phyloP scores from a whole-genome alignment of 345 rosid species.

The Tarenaya hassleriana region DNA sequence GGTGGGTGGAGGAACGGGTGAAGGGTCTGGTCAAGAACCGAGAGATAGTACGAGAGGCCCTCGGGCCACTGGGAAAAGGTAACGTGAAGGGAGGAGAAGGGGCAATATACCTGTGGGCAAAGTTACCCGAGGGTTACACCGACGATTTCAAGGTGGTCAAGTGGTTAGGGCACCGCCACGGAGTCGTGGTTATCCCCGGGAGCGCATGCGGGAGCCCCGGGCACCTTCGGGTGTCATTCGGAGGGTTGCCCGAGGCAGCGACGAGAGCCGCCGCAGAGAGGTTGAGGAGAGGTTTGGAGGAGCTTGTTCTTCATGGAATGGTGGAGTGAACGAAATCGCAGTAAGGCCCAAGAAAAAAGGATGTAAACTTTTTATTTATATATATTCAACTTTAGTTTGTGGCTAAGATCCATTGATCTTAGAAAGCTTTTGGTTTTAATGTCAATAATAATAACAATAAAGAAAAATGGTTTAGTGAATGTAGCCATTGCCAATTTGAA shows the following conservation, averaged over 20 bases:
- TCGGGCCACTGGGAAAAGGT: conserved; percentile 67
- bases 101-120: conserved; percentile 90
- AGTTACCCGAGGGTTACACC: conserved; percentile 46
- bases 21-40: conserved; percentile 70
- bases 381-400: no score
- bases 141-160: conserved; percentile 58
- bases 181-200: conserved; percentile 81
- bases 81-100: conserved; percentile 93
- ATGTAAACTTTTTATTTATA: no score
- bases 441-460: no score
- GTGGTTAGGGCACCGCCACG: conserved; percentile 84
- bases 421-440: no score
- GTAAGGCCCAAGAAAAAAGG: no score
- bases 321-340: no score
- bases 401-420: no score
- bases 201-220: conserved; percentile 65
- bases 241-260: conserved; percentile 60
- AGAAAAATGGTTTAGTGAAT: no score
- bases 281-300: conserved; percentile 69
- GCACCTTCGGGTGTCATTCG: conserved; percentile 70
- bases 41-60: conserved; percentile 66
- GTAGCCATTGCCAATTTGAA: no score
- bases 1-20: conserved; percentile 69
- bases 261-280: conserved; percentile 63
- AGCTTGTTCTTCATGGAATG: conserved; percentile 53